Percentiles rank a stretch among this genome's conserved stretches.
phyloP scores from a whole-genome alignment of 495 filamentous ascomycete genomes.

The Cercophora samala region DNA sequence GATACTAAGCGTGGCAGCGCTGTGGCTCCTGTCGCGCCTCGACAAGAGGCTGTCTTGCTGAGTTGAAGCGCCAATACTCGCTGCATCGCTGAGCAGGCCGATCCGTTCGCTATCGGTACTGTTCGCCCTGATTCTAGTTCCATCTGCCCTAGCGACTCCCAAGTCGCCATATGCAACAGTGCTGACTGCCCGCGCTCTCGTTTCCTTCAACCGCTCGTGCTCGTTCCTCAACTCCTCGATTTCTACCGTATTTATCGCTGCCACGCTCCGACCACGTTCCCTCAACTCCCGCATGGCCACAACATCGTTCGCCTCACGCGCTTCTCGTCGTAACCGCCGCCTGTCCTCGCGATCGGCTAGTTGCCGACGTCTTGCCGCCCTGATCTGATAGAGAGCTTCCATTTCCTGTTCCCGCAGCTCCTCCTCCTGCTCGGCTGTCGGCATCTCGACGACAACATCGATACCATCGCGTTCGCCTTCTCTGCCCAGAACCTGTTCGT shows the following conservation, averaged over 20 bases:
- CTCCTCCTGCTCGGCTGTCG: conserved; percentile 63
- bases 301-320: conserved; percentile 64
- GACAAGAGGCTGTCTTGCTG: conserved; percentile 33
- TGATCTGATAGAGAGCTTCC: conserved; percentile 88
- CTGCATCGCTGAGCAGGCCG: conserved; percentile 69
- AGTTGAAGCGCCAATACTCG: conserved; percentile 48
- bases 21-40: conserved; percentile 42
- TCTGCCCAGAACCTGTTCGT: conserved; percentile 80
- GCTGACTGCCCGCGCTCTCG: conserved; percentile 71
- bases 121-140: conserved; percentile 76
- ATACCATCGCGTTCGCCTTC: conserved; percentile 92
- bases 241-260: conserved; percentile 28
- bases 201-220: conserved; percentile 59
- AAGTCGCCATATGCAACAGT: conserved; percentile 83
- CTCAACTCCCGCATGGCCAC: conserved; percentile 60
- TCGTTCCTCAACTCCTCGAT: conserved; percentile 59
- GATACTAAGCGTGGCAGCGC: conserved; percentile 42
- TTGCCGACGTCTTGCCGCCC: conserved; percentile 71
- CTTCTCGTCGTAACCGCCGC: conserved; percentile 60
- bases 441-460: conserved; percentile 78
- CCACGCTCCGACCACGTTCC: conserved; percentile 38
- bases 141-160: conserved; percentile 84
- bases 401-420: conserved; percentile 83
- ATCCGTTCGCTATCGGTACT: conserved; percentile 72
- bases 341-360: conserved; percentile 73